Base-by-base conservation (phyloP, 2,329 filamentous ascomycete genomes). In the Xylaria hypoxylon region DNA sequence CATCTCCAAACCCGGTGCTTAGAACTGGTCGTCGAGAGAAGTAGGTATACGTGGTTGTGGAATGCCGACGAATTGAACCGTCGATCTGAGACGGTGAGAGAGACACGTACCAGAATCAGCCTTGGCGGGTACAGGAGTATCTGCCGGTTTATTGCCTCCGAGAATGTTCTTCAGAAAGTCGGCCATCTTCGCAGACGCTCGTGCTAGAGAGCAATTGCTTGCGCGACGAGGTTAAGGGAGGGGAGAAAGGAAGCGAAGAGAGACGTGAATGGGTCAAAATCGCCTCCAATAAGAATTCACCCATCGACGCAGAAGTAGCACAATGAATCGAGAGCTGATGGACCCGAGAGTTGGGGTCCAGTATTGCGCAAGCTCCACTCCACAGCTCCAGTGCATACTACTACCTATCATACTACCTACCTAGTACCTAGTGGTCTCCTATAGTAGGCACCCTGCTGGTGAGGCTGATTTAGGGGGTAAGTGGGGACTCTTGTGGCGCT, bases 161-260 rank as follows among this genome's bases (percentile, higher is more conserved):
- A 94, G 87, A 75, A 93, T 80, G 77, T 87, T 88, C 80, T 91
- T 91, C 72, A 92, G 77, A 71, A 91, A 80, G 74, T 85, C 82
- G 72, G 85, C 85, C 86, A 88, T 88, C 77, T 68, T 77, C 74
- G 72, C 75, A 72, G 71, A 64, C 51, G 66, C 65, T 69, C 68
- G 62, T 68, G 69, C 71, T 47, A 64, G 65, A 64, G 62, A 52
- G 40, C 62, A 61, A 66, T 51, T 68, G 57, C 68, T 62, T 61
- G 65, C 68, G 69, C 70, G 61, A 66, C 65, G 65, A 72, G 64
- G 62, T 64, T 62, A 62, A 62, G 62, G 55, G 59, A 64, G 51
- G 55, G 60, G 62, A 58, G 47, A 57, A 35, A 31, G 17, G 48
- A 33, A 47, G 67, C 35, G 53, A 62, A 19, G 33, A 59, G 47